These are phyloP conservation scores for Heterobasidion parviporum DNA, from an alignment of 1,284 basidiomycete species.

Conservation along the genomic window DNA sequence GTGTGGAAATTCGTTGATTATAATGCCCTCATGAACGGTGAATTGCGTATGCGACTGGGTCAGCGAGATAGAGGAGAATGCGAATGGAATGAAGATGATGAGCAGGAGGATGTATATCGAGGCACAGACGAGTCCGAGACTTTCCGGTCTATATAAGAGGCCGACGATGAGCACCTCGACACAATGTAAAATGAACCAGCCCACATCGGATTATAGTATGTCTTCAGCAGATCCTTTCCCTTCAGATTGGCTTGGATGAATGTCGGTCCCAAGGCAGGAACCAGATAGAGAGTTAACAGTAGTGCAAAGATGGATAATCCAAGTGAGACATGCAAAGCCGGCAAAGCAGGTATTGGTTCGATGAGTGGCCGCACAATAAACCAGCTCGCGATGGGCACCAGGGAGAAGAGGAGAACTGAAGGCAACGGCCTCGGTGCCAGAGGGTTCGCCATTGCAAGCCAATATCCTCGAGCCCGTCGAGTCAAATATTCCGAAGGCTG, in stretches of 20 bases:
- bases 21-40: constrained; percentile 50
- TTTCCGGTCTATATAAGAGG: constrained; percentile 69
- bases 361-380: constrained; percentile 62
- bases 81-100: constrained; percentile 85
- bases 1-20: constrained; percentile 73
- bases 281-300: constrained; percentile 60
- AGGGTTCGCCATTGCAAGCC: constrained; percentile 7
- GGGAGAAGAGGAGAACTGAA: constrained; percentile 39
- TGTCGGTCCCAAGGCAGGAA: constrained; percentile 66
- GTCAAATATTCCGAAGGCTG: neutral
- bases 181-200: constrained; percentile 21
- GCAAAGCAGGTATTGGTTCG: constrained; percentile 57
- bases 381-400: constrained; percentile 63
- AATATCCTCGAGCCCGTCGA: neutral
- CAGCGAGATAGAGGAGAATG: constrained; percentile 69
- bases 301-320: constrained; percentile 81
- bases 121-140: constrained; percentile 85
- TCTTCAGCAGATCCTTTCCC: constrained; percentile 79
- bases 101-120: constrained; percentile 82
- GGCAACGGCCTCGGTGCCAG: constrained; percentile 42
- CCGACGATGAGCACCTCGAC: neutral
- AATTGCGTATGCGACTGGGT: constrained; percentile 31
- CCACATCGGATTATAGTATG: constrained; percentile 64
- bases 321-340: constrained; percentile 63
- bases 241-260: constrained; percentile 74